Evolutionary conservation across 2,329 filamentous ascomycete species (phyloP).

Genomic region (Neocucurbitaria cava): DNA sequence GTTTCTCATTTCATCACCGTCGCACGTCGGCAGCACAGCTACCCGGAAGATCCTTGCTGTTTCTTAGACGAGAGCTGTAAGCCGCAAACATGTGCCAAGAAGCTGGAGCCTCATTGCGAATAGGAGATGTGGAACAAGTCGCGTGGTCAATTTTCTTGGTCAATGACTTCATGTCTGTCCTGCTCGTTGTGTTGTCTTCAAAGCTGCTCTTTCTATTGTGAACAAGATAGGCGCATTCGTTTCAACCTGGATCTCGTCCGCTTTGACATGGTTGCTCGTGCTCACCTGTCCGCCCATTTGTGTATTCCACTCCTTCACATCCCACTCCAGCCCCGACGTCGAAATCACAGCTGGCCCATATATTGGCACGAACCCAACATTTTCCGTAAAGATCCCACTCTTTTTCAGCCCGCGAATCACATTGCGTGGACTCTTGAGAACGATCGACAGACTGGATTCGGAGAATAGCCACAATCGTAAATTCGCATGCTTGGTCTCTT

Average conservation of each 20-base stretch:
- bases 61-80: background rate
- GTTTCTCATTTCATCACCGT: background rate
- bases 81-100: background rate
- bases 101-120: background rate
- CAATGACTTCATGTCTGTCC: background rate
- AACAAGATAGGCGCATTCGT: constrained; percentile 56
- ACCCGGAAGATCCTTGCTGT: background rate
- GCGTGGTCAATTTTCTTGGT: background rate
- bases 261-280: constrained; percentile 58
- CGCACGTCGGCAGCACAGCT: background rate
- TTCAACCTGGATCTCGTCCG: constrained; percentile 48
- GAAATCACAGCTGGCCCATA: constrained; percentile 80
- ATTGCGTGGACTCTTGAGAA: constrained; percentile 75
- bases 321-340: constrained; percentile 86
- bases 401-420: constrained; percentile 67
- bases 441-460: constrained; percentile 79
- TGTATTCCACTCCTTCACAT: constrained; percentile 80
- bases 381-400: constrained; percentile 68
- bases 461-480: constrained; percentile 76
- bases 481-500: constrained; percentile 53
- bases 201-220: constrained; percentile 51
- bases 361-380: constrained; percentile 86
- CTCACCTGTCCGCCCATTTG: constrained; percentile 58
- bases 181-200: background rate
- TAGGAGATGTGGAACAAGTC: background rate